Conservation (phyloP, 176 grass and related monocot genomes). For the Aechmea fasciata region DNA sequence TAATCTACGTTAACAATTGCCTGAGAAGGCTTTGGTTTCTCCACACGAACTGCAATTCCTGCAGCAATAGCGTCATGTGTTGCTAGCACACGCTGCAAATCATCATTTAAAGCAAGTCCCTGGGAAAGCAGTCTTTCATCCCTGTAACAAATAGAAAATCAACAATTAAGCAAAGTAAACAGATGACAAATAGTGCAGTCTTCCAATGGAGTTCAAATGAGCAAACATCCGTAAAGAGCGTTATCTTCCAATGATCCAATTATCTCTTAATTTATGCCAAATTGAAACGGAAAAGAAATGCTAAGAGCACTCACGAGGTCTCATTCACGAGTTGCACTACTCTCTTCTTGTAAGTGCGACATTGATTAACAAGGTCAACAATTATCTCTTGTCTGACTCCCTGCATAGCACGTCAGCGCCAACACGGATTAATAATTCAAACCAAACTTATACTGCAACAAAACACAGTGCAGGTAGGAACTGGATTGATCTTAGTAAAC, state of each 20-base stretch:
- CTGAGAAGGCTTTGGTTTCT: slow-evolving; percentile 68
- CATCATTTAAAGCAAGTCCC: slow-evolving; percentile 95
- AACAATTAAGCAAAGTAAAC: too few relatives aligned
- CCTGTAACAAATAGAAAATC: slow-evolving; percentile 29
- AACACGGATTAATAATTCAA: background rate
- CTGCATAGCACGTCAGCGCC: slow-evolving; percentile 20
- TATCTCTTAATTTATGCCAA: too few relatives aligned
- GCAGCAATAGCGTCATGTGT: slow-evolving; percentile 91
- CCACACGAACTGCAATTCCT: slow-evolving; percentile 84
- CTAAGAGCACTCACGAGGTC: slow-evolving; percentile 50
- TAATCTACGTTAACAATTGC: slow-evolving; percentile 77
- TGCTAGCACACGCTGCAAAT: slow-evolving; percentile 80
- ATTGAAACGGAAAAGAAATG: background rate
- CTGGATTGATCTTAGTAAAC: too few relatives aligned
- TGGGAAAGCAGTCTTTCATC: slow-evolving; percentile 87
- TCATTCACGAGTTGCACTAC: slow-evolving; percentile 83
- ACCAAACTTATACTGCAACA: too few relatives aligned
- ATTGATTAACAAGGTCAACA: slow-evolving; percentile 91
- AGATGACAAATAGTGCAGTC: too few relatives aligned
- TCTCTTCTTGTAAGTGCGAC: slow-evolving; percentile 91
- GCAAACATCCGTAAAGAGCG: background rate
- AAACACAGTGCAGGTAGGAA: too few relatives aligned
- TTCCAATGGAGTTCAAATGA: background rate
- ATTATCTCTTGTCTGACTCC: slow-evolving; percentile 95
- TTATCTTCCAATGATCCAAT: too few relatives aligned